Evolutionary conservation across 257 asterid genomes (phyloP), one percentile per base, ranked within the genome.

Genomic region (Plantago ovata): DNA sequence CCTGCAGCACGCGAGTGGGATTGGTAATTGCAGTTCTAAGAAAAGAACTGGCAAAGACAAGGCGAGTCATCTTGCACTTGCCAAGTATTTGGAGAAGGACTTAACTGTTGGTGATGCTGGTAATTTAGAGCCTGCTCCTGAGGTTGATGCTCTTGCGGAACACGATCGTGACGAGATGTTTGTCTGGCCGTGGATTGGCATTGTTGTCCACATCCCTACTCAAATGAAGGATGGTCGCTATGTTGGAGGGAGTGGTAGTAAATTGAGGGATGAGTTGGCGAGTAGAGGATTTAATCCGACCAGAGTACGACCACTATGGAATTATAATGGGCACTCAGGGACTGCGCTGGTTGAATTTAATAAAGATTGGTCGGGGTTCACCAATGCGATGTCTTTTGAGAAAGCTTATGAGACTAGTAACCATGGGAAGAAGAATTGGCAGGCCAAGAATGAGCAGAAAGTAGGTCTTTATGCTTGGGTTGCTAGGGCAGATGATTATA

Each of bases 161-260:
- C 81, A 77, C 7, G 85, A 81, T 50, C 74, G 62, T 63, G 81
- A 71, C 38, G 97, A 93, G 80, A 73, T 82, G 81, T 86, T 86
- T 67, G 97, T 93, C 40, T 89, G 97, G 96, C 98, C 98, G 9
- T 93, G 98, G 98, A 66, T 80, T 65, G 95, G 95, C 20, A 64
- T 84, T 22, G 77, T 89, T 32, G 94, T 75, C 42, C 86, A 89
- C 60, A 76, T 86, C 53, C 84, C 85, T 5, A 77, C 76, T 43
- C 65, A 69, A 53, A 72, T 72, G 21, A 84, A 77, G 73, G 86
- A 84, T 46, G 92, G 87, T 14, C 81, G 71, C 10, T 71, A 69
- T 64, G 91, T 79, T 22, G 98, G 95, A 63, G 82, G 69, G 71
- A 88, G 95, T 69, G 97, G 95, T 57, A 79, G 84, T 55, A 88